Percentiles rank a stretch among this genome's conserved stretches.
These are phyloP conservation scores for Rhizodiscina lignyota DNA, from an alignment of 495 filamentous ascomycete genomes.

Conservation along the genomic window DNA sequence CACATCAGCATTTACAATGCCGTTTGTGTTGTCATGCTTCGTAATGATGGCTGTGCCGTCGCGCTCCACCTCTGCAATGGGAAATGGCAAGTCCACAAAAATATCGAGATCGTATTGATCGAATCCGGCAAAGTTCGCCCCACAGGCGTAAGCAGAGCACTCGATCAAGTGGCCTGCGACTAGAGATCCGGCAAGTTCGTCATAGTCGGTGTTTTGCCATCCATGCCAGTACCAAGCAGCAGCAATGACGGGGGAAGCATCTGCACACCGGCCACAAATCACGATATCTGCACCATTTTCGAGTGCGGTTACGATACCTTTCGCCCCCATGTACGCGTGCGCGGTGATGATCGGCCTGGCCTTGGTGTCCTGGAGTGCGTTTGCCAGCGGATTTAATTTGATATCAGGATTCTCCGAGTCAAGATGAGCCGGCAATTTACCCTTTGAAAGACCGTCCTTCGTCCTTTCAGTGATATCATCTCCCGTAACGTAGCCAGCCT, in stretches of 20 bases:
- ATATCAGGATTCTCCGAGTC: conserved; percentile 19
- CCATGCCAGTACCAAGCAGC: conserved; percentile 33
- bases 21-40: conserved; percentile 18
- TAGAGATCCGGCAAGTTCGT: conserved; percentile 36
- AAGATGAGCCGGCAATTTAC: conserved; percentile 24
- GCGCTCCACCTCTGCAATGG: conserved; percentile 37
- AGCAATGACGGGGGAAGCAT: conserved; percentile 36
- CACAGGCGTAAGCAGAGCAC: conserved; percentile 36
- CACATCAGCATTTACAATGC: conserved; percentile 11
- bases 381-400: conserved; percentile 10
- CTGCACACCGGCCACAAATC: conserved; percentile 37
- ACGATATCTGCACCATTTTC: conserved; percentile 39
- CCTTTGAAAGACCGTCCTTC: conserved; percentile 8
- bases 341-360: neutral
- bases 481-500: conserved; percentile 29
- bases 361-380: conserved; percentile 9
- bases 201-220: conserved; percentile 26
- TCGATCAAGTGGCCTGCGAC: conserved; percentile 42
- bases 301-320: conserved; percentile 32
- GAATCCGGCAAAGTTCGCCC: conserved; percentile 43
- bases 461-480: conserved; percentile 23
- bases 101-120: conserved; percentile 23
- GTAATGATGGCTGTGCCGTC: conserved; percentile 29
- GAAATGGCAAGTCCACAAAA: conserved; percentile 36
- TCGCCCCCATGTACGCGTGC: conserved; percentile 25